These are phyloP conservation scores for Cafeteria roenbergensis DNA, from an alignment of 108 stramenopile species.

Conservation along the genomic window DNA sequence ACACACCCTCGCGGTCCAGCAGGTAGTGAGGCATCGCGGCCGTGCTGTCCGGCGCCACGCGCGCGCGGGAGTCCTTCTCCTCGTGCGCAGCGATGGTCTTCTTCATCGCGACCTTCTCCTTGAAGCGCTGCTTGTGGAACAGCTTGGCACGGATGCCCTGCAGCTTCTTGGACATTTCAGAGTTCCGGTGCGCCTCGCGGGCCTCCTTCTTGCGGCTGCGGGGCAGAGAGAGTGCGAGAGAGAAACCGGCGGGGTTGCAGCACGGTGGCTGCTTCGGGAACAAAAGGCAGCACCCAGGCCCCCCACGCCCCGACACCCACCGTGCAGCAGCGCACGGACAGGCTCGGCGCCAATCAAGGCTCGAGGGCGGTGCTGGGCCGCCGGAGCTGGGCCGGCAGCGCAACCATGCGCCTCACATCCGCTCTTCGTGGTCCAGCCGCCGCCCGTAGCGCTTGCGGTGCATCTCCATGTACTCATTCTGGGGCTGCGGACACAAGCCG, in stretches of 20 bases:
- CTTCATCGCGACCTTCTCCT: conserved; percentile 98
- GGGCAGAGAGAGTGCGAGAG: too few species aligned
- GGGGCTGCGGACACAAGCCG: conserved; percentile 65
- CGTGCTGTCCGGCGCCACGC: conserved; percentile 76
- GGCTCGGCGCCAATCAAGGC: too few species aligned
- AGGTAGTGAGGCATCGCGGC: conserved; percentile 92
- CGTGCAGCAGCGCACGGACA: too few species aligned
- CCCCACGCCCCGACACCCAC: too few species aligned
- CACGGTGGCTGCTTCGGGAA: too few species aligned
- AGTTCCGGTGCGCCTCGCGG: conserved; percentile 78
- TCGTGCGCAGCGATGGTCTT: conserved; percentile 97
- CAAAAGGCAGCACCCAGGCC: too few species aligned
- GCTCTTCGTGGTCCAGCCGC: conserved; percentile 82
- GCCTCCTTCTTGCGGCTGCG: conserved; percentile 86
- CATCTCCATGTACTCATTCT: conserved; percentile 99
- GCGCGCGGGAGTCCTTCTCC: conserved; percentile 80
- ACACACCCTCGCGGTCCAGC: conserved; percentile 89
- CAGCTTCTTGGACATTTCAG: conserved; percentile 87
- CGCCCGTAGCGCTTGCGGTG: conserved; percentile 94
- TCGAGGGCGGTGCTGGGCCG: too few species aligned
- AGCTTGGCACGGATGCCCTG: conserved; percentile 90
- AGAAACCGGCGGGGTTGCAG: too few species aligned
- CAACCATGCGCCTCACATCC: too few species aligned
- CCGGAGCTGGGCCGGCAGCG: too few species aligned
- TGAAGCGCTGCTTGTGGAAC: conserved; percentile 86